A percentile compares a stretch with the other conserved stretches of the same genome.
Conservation (phyloP, 2,329 filamentous ascomycete species). For the Fusarium sp. region DNA sequence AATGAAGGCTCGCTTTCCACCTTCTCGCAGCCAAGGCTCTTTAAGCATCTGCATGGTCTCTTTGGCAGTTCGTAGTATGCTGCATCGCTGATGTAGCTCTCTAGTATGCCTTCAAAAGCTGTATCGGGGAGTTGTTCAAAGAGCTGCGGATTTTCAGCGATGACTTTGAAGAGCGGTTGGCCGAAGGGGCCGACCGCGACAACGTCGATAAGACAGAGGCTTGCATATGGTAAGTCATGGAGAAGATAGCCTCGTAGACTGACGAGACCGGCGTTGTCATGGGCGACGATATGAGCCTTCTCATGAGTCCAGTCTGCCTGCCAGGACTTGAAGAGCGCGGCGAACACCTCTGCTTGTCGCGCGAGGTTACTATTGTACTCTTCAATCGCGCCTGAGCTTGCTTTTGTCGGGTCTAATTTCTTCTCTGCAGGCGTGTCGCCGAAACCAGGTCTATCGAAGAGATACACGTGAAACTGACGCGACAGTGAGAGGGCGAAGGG, state of each 20-base stretch:
- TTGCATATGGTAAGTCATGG: slow-evolving; percentile 49
- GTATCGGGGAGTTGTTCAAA: slow-evolving; percentile 47
- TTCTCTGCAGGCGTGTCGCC: slow-evolving; percentile 47
- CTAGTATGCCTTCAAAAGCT: slow-evolving; percentile 51
- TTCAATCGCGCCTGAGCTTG: slow-evolving; percentile 16
- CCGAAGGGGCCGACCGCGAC: slow-evolving; percentile 55
- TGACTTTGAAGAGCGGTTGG: slow-evolving; percentile 53
- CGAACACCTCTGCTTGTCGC: slow-evolving; percentile 49
- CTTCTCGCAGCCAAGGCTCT: slow-evolving; percentile 46
- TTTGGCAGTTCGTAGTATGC: slow-evolving; percentile 41
- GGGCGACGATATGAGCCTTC: slow-evolving; percentile 52
- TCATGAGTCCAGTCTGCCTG: slow-evolving; percentile 32
- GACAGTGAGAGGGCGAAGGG: slow-evolving; percentile 48
- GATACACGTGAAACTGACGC: slow-evolving; percentile 49
- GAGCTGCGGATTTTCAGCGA: slow-evolving; percentile 46
- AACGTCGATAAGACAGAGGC: slow-evolving; percentile 54
- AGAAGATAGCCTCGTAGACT: slow-evolving; percentile 50
- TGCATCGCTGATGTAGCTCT: slow-evolving; percentile 52
- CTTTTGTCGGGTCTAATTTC: slow-evolving; percentile 12
- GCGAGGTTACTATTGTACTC: slow-evolving; percentile 48
- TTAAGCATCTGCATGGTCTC: slow-evolving; percentile 50
- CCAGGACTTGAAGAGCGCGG: slow-evolving; percentile 51
- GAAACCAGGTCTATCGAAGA: slow-evolving; percentile 58
- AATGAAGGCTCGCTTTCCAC: slow-evolving; percentile 50
- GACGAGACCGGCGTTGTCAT: slow-evolving; percentile 56